phyloP scores from a whole-genome alignment of 768 basidiomycete genomes.

The Pulveroboletus sp. region DNA sequence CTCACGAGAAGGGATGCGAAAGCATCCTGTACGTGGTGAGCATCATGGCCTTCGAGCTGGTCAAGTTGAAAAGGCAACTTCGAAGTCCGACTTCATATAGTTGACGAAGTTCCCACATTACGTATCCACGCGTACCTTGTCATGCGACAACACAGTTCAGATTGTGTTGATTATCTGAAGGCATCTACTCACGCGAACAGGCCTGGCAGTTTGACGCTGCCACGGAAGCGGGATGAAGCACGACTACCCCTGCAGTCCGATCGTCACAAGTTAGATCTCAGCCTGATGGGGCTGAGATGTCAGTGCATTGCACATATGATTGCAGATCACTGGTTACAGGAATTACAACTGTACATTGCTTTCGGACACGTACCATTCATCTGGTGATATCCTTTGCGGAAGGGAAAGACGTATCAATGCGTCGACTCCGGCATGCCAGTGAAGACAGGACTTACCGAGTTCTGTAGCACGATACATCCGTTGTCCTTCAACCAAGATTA shows the following conservation, averaged over 20 bases:
- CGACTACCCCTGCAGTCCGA: neutral
- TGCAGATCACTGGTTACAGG: neutral
- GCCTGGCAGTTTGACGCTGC: no score
- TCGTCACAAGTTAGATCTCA: neutral
- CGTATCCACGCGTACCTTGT: no score
- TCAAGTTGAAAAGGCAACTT: constrained; percentile 3
- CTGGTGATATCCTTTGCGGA: neutral
- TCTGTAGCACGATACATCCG: no score
- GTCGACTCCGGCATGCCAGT: no score
- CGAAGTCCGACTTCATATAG: no score
- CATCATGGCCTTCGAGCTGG: constrained; percentile 64
- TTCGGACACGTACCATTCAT: neutral
- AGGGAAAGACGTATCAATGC: neutral
- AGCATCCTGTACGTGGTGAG: constrained; percentile 54
- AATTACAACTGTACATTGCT: neutral
- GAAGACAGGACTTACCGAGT: no score
- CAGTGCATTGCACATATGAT: neutral
- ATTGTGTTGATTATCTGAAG: no score
- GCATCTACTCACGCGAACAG: no score
- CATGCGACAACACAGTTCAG: no score
- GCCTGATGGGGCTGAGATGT: neutral
- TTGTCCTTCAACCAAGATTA: no score
- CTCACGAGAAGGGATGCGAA: constrained; percentile 46
- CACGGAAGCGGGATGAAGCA: neutral
- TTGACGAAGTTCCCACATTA: no score